Conservation (phyloP, 768 basidiomycete genomes). For the Flagelloscypha sp. region DNA sequence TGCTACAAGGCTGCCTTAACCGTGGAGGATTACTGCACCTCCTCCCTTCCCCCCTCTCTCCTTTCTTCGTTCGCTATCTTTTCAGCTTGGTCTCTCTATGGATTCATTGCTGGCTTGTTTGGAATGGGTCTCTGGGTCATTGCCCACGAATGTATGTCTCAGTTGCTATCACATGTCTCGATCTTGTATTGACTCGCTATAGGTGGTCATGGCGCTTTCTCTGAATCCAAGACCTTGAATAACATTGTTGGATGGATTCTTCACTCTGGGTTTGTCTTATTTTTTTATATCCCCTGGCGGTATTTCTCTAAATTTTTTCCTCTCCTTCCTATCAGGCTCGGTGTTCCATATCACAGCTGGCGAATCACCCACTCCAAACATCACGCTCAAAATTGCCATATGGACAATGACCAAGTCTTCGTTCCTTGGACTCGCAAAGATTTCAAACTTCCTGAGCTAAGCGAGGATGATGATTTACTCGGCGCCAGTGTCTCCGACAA, state of each 20-base stretch:
- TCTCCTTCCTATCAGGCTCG: slow-evolving; percentile 43
- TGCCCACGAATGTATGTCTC: slow-evolving; percentile 67
- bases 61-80: slow-evolving; percentile 57
- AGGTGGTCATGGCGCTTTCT: slow-evolving; percentile 95
- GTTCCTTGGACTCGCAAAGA: slow-evolving; percentile 85
- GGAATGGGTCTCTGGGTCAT: slow-evolving; percentile 94
- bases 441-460: slow-evolving; percentile 56
- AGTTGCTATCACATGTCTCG: slow-evolving; percentile 16
- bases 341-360: slow-evolving; percentile 97
- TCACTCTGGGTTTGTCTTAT: slow-evolving; percentile 66
- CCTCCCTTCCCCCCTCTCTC: slow-evolving; percentile 50
- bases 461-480: slow-evolving; percentile 53
- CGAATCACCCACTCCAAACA: slow-evolving; percentile 90
- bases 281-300: slow-evolving; percentile 8
- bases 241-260: slow-evolving; percentile 88
- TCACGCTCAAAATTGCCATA: slow-evolving; percentile 88
- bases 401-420: slow-evolving; percentile 94
- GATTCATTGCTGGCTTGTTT: slow-evolving; percentile 76
- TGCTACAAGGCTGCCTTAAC: slow-evolving; percentile 62
- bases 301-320: slow-evolving; percentile 10
- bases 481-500: slow-evolving; percentile 61
- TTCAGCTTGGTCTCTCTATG: slow-evolving; percentile 72
- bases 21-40: slow-evolving; percentile 50
- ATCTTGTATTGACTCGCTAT: too few relatives aligned
- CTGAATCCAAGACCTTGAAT: slow-evolving; percentile 85